Conservation (phyloP, 139 green algal species). For the Tetraselmis chui region DNA sequence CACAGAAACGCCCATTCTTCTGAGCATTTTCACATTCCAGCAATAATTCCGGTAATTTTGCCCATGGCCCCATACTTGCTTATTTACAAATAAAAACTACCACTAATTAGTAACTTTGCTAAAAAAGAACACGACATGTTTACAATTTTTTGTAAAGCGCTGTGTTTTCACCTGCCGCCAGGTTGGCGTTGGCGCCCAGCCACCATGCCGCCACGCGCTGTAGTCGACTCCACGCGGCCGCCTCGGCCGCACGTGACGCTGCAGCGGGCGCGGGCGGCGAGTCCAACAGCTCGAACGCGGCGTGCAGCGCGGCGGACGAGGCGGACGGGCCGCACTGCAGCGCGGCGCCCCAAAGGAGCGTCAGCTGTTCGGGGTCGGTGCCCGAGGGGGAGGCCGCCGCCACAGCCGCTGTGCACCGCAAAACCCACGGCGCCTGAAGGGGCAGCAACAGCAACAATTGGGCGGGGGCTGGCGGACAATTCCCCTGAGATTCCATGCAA, state of each 20-base stretch:
- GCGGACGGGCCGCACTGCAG: conserved; percentile 21
- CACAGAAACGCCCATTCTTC: too few species aligned
- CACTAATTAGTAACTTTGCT: too few species aligned
- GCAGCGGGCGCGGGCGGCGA: conserved; percentile 27
- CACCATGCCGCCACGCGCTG: conserved; percentile 49
- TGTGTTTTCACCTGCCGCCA: conserved; percentile 21
- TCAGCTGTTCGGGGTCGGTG: conserved; percentile 16
- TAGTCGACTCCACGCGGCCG: conserved; percentile 46
- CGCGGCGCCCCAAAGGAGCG: conserved; percentile 34
- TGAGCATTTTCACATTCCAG: too few species aligned
- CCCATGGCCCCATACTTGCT: too few species aligned
- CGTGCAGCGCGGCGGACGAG: conserved; percentile 25
- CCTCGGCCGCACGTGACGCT: conserved; percentile 20
- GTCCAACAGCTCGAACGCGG: conserved; percentile 31
- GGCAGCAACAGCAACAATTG: background rate
- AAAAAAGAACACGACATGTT: too few species aligned
- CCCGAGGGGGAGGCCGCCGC: conserved; percentile 13
- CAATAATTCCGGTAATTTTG: too few species aligned
- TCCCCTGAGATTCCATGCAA: too few species aligned
- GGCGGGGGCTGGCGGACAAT: too few species aligned
- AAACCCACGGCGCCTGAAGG: background rate
- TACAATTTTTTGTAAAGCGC: too few species aligned
- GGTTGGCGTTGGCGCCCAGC: conserved; percentile 75
- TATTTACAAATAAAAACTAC: too few species aligned
- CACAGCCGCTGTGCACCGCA: background rate